Percentiles rank a stretch among this genome's conserved stretches.
Conservation (phyloP, 306 rosid species). For the Prunus mongolica region DNA sequence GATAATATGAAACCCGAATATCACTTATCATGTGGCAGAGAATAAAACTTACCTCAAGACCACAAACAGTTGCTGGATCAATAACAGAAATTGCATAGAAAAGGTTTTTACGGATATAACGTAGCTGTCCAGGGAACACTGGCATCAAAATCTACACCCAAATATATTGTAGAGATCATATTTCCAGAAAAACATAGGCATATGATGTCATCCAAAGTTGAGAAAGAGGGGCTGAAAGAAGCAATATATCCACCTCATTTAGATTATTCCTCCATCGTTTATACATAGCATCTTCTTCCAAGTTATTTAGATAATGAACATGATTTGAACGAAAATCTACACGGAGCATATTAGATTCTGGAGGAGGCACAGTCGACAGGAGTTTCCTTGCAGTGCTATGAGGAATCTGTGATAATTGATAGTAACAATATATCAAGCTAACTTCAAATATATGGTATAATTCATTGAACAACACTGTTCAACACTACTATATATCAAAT, state of each 20-base stretch:
- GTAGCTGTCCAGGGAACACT: slow-evolving; percentile 92
- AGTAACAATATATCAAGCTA: slow-evolving; percentile 5
- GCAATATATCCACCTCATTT: slow-evolving; percentile 57
- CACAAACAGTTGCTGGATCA: slow-evolving; percentile 81
- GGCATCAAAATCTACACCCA: slow-evolving; percentile 86
- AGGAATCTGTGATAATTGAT: slow-evolving; percentile 68
- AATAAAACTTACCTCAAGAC: slow-evolving; percentile 74
- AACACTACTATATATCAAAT: neutral
- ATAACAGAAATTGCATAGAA: slow-evolving; percentile 81
- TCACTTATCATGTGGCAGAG: slow-evolving; percentile 11
- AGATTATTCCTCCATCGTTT: slow-evolving; percentile 79
- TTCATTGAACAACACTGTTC: neutral
- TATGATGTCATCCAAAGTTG: neutral
- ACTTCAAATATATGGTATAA: neutral
- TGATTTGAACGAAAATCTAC: slow-evolving; percentile 85
- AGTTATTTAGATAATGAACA: slow-evolving; percentile 85
- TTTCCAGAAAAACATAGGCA: neutral
- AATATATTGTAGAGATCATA: neutral
- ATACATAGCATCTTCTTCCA: slow-evolving; percentile 95
- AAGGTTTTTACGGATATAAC: slow-evolving; percentile 91
- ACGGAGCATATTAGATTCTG: slow-evolving; percentile 77
- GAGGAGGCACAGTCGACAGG: slow-evolving; percentile 73
- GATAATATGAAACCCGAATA: slow-evolving; percentile 16
- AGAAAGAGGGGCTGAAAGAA: neutral
- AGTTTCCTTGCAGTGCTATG: slow-evolving; percentile 54